phyloP scores from a whole-genome alignment of 331 rosid species.

The Malus hybrid region DNA sequence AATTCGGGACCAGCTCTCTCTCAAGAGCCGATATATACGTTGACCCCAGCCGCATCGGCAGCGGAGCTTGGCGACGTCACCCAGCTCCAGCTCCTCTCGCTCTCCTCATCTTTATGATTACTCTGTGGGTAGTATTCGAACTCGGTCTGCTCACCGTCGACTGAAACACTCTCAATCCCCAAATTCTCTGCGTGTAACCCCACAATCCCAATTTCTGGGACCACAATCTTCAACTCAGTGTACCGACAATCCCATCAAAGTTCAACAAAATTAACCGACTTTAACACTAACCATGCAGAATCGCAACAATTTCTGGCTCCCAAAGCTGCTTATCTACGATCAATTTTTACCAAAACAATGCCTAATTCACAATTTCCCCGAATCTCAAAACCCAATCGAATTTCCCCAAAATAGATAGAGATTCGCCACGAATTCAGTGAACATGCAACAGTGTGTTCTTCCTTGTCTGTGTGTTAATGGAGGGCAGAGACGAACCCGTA shows the following conservation, averaged over 20 bases:
- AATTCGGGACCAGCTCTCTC: slow-evolving; percentile 68
- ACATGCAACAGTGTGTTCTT: neutral
- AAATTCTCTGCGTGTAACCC: slow-evolving; percentile 91
- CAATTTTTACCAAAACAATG: neutral
- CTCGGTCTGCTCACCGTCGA: slow-evolving; percentile 83
- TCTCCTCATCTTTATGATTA: slow-evolving; percentile 35
- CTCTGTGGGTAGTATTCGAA: slow-evolving; percentile 72
- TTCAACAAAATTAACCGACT: neutral
- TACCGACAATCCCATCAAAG: slow-evolving; percentile 31
- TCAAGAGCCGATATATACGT: slow-evolving; percentile 58
- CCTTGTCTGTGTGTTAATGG: neutral
- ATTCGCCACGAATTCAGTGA: neutral
- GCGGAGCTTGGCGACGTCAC: slow-evolving; percentile 57
- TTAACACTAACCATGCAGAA: neutral
- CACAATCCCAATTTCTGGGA: slow-evolving; percentile 87
- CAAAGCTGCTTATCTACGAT: neutral
- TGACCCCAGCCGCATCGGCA: slow-evolving; percentile 63
- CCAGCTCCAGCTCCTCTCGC: slow-evolving; percentile 46
- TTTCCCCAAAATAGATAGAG: neutral
- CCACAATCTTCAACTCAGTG: slow-evolving; percentile 78
- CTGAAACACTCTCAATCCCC: slow-evolving; percentile 68
- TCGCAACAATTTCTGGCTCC: neutral
- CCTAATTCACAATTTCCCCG: neutral
- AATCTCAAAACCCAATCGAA: neutral
- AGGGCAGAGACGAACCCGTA: slow-evolving; percentile 59